Evolutionary conservation across 179 eudicot genomes (phyloP).

Genomic region (Gypsophila paniculata): DNA sequence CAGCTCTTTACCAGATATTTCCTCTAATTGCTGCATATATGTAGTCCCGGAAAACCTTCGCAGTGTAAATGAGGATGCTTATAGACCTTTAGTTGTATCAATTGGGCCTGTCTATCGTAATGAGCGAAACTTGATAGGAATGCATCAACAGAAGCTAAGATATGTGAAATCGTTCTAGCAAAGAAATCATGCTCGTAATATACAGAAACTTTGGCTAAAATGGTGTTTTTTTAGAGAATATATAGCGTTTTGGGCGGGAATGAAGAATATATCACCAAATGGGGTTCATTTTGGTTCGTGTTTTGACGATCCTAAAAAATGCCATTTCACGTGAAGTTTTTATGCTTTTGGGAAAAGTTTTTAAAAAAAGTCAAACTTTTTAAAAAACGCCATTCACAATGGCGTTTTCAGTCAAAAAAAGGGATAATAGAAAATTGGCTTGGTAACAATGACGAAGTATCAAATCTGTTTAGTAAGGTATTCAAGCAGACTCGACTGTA

Average conservation of each 20-base stretch:
- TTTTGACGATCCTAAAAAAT: too few species aligned
- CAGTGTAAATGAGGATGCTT: conserved; percentile 24
- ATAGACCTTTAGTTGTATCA: conserved; percentile 30
- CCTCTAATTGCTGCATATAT: conserved; percentile 25
- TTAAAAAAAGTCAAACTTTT: too few species aligned
- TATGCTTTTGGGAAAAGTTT: conserved; percentile 29
- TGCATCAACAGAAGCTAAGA: conserved; percentile 25
- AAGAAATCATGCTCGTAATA: background rate
- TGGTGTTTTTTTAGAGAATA: too few species aligned
- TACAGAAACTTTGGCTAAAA: conserved; percentile 12
- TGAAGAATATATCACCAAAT: too few species aligned
- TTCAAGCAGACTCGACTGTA: conserved; percentile 16
- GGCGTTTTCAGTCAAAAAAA: conserved; percentile 20
- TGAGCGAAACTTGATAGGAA: conserved; percentile 4
- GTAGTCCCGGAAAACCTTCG: conserved; percentile 27
- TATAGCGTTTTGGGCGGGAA: too few species aligned
- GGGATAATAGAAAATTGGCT: conserved; percentile 32
- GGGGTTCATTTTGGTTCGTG: too few species aligned
- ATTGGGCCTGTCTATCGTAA: conserved; percentile 32
- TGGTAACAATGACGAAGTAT: conserved; percentile 24
- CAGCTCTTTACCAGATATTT: background rate
- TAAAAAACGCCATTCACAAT: too few species aligned
- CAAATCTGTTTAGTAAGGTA: conserved; percentile 27
- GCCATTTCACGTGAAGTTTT: too few species aligned
- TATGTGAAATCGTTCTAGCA: conserved; percentile 16